Evolutionary conservation across 345 rosid genomes (phyloP).

Genomic region (Rhodamnia rubescens): DNA sequence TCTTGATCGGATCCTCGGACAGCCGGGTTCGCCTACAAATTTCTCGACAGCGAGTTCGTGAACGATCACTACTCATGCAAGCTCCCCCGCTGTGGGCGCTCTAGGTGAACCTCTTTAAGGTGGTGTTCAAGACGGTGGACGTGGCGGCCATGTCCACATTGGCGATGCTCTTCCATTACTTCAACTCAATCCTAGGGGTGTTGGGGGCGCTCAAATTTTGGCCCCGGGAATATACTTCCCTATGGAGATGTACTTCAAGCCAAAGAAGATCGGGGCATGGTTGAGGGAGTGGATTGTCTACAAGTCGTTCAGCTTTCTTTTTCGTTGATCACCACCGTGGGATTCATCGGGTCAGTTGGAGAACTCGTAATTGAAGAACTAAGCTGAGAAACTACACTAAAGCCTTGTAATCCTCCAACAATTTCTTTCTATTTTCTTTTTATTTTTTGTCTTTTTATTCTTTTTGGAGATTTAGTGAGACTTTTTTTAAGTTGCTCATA

Average conservation of each 20-base stretch:
- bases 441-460: not conserved
- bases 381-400: not conserved
- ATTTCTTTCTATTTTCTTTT: not conserved
- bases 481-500: not conserved
- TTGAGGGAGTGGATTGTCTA: constrained; percentile 44
- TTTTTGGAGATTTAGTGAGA: not conserved
- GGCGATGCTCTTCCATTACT: not conserved
- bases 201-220: constrained; percentile 63
- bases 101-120: no score
- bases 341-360: constrained; percentile 45
- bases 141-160: no score
- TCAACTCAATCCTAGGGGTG: constrained; percentile 70
- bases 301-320: constrained; percentile 22
- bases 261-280: constrained; percentile 41
- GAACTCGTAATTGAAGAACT: constrained; percentile 46
- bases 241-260: constrained; percentile 53
- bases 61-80: no score
- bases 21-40: no score
- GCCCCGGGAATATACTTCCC: constrained; percentile 72
- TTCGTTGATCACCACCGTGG: constrained; percentile 23
- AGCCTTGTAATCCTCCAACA: no score
- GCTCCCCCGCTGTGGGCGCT: no score
- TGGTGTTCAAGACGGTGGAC: no score
- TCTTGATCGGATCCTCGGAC: no score
- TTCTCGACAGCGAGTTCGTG: no score